These are phyloP conservation scores for Arabis alpina DNA, from an alignment of 345 rosid genomes.

Conservation along the genomic window DNA sequence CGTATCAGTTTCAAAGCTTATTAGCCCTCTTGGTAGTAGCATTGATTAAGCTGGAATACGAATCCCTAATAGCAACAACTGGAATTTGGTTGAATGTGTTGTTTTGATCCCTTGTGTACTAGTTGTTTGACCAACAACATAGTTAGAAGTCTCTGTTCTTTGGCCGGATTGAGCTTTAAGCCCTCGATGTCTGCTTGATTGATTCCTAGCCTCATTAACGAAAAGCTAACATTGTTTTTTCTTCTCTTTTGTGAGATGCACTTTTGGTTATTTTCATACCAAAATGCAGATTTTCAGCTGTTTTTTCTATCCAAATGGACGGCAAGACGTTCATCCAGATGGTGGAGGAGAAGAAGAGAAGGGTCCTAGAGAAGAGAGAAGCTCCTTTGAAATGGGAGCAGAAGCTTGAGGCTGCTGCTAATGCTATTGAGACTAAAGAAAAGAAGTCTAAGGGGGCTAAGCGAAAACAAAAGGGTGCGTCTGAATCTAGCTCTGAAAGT, in stretches of 20 bases:
- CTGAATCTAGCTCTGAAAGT: slow-evolving; percentile 52
- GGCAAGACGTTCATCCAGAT: slow-evolving; percentile 91
- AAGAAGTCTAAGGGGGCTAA: slow-evolving; percentile 61
- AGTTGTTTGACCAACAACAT: not conserved
- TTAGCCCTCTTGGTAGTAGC: not conserved
- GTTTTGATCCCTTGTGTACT: not conserved
- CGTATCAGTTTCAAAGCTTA: slow-evolving; percentile 13
- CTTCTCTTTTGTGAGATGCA: slow-evolving; percentile 98
- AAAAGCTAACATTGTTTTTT: slow-evolving; percentile 84
- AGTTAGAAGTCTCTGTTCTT: not conserved
- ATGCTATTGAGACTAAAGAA: slow-evolving; percentile 66
- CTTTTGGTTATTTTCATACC: slow-evolving; percentile 77
- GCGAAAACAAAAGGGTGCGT: slow-evolving; percentile 53
- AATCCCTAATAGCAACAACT: not conserved
- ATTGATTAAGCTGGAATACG: not conserved
- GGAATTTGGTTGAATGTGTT: not conserved
- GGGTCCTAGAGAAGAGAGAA: slow-evolving; percentile 76
- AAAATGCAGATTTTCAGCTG: slow-evolving; percentile 86
- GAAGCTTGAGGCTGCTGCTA: slow-evolving; percentile 90
- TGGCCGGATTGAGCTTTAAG: not conserved
- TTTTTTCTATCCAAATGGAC: slow-evolving; percentile 72
- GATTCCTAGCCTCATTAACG: not conserved
- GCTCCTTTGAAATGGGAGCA: slow-evolving; percentile 96
- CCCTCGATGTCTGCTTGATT: not conserved
- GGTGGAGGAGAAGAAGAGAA: slow-evolving; percentile 94